phyloP scores from a whole-genome alignment of 306 rosid species.

The Lagenaria siceraria region DNA sequence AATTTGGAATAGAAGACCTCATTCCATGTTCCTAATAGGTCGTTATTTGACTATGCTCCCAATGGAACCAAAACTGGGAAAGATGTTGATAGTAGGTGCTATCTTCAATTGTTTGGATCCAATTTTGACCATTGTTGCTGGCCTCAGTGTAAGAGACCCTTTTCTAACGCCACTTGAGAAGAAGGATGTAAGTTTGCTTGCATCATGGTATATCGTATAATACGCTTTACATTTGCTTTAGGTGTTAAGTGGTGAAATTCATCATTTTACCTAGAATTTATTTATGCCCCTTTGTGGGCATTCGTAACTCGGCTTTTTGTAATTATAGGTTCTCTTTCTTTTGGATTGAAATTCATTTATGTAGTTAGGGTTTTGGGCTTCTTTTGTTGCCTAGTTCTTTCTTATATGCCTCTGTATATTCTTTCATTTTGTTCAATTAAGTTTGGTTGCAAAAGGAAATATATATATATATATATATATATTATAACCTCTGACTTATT shows the following conservation, averaged over 20 bases:
- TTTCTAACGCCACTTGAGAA: slow-evolving; percentile 75
- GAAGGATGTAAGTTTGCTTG: slow-evolving; percentile 59
- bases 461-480: no score
- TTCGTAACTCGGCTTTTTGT: background rate
- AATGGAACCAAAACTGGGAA: slow-evolving; percentile 95
- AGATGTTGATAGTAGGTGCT: slow-evolving; percentile 82
- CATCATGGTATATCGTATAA: background rate
- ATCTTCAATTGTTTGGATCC: slow-evolving; percentile 92
- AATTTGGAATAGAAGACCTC: slow-evolving; percentile 5
- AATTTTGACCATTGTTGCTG: slow-evolving; percentile 74
- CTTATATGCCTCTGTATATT: background rate
- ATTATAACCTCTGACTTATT: no score
- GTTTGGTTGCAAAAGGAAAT: no score
- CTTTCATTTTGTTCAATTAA: background rate
- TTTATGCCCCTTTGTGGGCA: background rate
- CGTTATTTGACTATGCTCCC: slow-evolving; percentile 72
- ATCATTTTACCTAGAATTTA: background rate
- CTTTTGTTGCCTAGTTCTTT: background rate
- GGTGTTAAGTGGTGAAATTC: background rate
- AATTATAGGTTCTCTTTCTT: background rate
- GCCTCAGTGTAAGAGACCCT: slow-evolving; percentile 96
- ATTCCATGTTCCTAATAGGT: slow-evolving; percentile 42
- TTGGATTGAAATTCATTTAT: background rate
- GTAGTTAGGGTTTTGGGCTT: background rate
- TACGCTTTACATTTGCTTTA: background rate